Evolutionary conservation across 345 rosid genomes (phyloP), one percentile per base, ranked within the genome.

Genomic region (Eucalyptus victrix): DNA sequence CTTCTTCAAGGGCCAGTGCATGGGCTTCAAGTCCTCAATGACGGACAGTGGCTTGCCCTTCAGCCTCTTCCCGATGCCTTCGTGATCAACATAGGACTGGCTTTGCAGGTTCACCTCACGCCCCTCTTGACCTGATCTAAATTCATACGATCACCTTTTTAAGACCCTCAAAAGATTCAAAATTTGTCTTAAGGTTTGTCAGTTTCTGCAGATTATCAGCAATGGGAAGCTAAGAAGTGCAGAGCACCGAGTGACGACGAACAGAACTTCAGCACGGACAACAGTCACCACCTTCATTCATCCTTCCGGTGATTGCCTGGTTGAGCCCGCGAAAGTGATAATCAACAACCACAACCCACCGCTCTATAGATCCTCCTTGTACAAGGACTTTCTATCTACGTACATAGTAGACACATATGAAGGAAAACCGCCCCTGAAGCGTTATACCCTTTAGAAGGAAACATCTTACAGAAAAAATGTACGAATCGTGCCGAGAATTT

Each of bases 21-120:
- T 3, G 93, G 95, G 19, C 92, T 94, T 62, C 94, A 91, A 85
- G 93, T 92, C 89, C 44, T 90, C 54, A 87, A 88, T 86, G 94
- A 92, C 76, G 91, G 89, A 11, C 51, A 85, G 49, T 93, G 93
- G 94, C 53, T 91, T 15, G 91, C 90, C 6, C 92, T 92, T 26
- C 80, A 91, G 56, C 93, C 94, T 56, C 45, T 90, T 87, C 91
- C 89, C 24, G 69, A 87, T 89, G 92, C 93, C 34, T 90, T 93
- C n/a, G 92, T 91, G n/a, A 86, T 92, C 51, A 91, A 91, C 86
- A 86, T 92, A 40, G 94, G 92, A 88, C 86, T 40, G 12, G 65
- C 42, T 42, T 42, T 87, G 49, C 49, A 85, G 76, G 90, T 65
- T 65, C 40, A 65, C 76, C 37, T 65, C 76, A n/a, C 76, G 9